A percentile compares a stretch with the other conserved stretches of the same genome.
These are phyloP conservation scores for Neurospora sp. DNA, from an alignment of 495 filamentous ascomycete genomes.

Conservation along the genomic window DNA sequence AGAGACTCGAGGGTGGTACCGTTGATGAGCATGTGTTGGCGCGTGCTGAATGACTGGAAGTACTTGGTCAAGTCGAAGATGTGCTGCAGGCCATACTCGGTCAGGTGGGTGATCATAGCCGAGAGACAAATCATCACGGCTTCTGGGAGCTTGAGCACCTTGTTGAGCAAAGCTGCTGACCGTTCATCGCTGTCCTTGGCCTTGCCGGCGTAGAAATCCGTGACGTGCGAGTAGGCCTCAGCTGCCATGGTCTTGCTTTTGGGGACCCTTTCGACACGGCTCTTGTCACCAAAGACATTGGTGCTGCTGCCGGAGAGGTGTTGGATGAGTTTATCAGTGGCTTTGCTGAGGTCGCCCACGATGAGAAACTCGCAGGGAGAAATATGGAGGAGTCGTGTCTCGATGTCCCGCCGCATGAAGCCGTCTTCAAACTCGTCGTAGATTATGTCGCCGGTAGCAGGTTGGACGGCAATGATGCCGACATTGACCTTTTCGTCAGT, in stretches of 20 bases:
- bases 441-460: constrained; percentile 89
- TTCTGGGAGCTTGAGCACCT: constrained; percentile 76
- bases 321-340: constrained; percentile 85
- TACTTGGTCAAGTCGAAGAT: constrained; percentile 96
- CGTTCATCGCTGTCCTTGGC: constrained; percentile 49
- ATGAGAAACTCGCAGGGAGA: constrained; percentile 95
- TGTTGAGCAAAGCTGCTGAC: constrained; percentile 60
- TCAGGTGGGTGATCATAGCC: constrained; percentile 91
- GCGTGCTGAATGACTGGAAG: constrained; percentile 90
- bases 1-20: constrained; percentile 90
- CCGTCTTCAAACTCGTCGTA: constrained; percentile 96
- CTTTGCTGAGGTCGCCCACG: constrained; percentile 83
- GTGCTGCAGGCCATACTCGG: constrained; percentile 89
- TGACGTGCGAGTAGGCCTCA: constrained; percentile 79
- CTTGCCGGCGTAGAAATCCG: constrained; percentile 88
- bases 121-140: constrained; percentile 86
- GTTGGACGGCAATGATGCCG: constrained; percentile 90
- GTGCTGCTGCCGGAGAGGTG: constrained; percentile 79
- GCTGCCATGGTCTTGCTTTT: constrained; percentile 77
- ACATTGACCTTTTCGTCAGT: constrained; percentile 91
- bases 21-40: constrained; percentile 93
- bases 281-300: constrained; percentile 87
- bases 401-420: constrained; percentile 95
- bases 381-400: constrained; percentile 89
- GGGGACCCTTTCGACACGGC: constrained; percentile 68